Conservation (phyloP, 2,329 filamentous ascomycete genomes). For the Exophiala mesophila region DNA sequence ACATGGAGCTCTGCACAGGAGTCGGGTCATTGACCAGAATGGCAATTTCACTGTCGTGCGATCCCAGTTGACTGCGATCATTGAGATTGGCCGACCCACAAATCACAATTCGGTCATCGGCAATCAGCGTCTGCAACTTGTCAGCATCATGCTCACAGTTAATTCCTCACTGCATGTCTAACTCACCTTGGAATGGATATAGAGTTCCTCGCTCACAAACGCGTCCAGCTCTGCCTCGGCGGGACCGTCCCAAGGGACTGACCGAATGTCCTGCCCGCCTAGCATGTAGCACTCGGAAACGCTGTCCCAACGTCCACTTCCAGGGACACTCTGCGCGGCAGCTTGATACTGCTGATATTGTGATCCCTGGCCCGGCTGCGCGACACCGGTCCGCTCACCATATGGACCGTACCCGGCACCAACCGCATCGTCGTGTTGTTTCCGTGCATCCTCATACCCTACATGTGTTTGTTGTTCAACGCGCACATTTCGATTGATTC, state of each 20-base stretch:
- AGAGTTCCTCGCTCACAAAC: slow-evolving; percentile 59
- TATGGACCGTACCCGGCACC: slow-evolving; percentile 43
- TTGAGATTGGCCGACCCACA: slow-evolving; percentile 89
- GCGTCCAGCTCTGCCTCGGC: slow-evolving; percentile 56
- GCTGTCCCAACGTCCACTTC: slow-evolving; percentile 63
- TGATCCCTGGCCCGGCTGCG: slow-evolving; percentile 14
- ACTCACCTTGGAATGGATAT: slow-evolving; percentile 53
- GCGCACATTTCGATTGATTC: slow-evolving; percentile 57
- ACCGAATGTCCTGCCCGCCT: slow-evolving; percentile 63
- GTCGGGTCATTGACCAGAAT: slow-evolving; percentile 84
- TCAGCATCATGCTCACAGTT: no score
- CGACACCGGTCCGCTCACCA: slow-evolving; percentile 28
- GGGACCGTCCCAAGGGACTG: slow-evolving; percentile 54
- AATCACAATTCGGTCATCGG: slow-evolving; percentile 78
- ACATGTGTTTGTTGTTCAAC: slow-evolving; percentile 41
- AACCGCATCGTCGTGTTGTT: slow-evolving; percentile 44
- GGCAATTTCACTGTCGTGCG: slow-evolving; percentile 85
- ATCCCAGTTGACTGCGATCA: slow-evolving; percentile 79
- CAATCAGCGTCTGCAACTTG: slow-evolving; percentile 62
- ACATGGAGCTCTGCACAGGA: slow-evolving; percentile 67
- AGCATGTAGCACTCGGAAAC: slow-evolving; percentile 82
- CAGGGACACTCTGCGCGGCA: slow-evolving; percentile 52
- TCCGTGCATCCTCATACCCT: slow-evolving; percentile 41
- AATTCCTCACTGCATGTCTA: no score
- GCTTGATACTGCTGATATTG: slow-evolving; percentile 68